Base-by-base conservation (phyloP, 345 rosid species). In the Salix suchowensis region DNA sequence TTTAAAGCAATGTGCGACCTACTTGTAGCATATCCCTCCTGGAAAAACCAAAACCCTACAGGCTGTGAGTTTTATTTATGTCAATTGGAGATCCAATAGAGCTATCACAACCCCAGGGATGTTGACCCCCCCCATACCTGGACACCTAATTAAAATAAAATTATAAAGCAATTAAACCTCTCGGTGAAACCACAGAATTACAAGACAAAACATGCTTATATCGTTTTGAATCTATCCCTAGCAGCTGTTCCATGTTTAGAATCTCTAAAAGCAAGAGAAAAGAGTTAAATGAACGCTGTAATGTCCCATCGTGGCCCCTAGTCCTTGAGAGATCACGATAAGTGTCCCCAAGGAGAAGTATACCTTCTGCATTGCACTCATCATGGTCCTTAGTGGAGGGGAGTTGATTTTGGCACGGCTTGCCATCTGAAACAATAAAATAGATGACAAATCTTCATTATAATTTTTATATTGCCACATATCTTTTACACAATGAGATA, bases 1-100 rank as follows among this genome's bases (percentile, higher is more conserved):
- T 85, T 93, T 39, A 89, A 55, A 13, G 82, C 85, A 60, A 93
- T 89, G 85, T 95, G 98, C 26, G 96, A 91, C 82, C 94, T 88
- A 77, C 91, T 87, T 52, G 75, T 93, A 24, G 86, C 92, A 79
- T 86, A 91, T 66, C 98, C 98, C 77, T 88, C 94, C 98, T 93
- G 85, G 80, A 76, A 84, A 30, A 42, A 15, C 21, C 70, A 62
- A 37, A 75, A 2, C 65, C 54, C 60, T 12, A 4, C 37, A 67
- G 52, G 42, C 40, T 32, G 48, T 67, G 52, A 66, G 7, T 10
- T 2, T 26, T n/a, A 54, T 61, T 61, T 6, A 61, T 61, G 66
- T 61, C 66, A n/a, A 6, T 4, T 23, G 13, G 28, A 23, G 66
- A 12, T 23, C 64, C 24, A 19, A 11, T 24, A 5, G 11, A 18